Percentiles rank a stretch among this genome's conserved stretches.
These are phyloP conservation scores for Botrytis galanthina DNA, from an alignment of 2,329 filamentous ascomycete species.

Conservation along the genomic window DNA sequence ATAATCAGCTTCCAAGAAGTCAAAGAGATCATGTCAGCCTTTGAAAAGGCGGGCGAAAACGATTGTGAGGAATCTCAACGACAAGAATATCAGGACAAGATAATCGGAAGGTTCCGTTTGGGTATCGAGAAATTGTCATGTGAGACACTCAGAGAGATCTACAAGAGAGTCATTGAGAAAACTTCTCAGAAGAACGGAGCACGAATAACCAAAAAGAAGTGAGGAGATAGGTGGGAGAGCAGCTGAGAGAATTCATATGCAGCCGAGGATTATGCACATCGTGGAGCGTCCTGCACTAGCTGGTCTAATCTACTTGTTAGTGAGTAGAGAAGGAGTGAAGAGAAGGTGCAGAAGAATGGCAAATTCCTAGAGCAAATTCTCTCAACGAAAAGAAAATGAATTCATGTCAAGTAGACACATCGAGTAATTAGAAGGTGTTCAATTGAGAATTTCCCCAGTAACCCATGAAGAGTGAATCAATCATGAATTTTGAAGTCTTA, in stretches of 20 bases:
- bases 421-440: neutral
- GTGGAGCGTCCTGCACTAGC: neutral
- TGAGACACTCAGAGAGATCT: neutral
- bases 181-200: neutral
- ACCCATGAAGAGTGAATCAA: neutral
- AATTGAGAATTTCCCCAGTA: neutral
- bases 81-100: neutral
- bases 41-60: neutral
- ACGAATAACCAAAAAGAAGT: neutral
- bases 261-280: neutral
- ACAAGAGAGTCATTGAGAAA: neutral
- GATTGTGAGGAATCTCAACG: neutral
- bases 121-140: neutral
- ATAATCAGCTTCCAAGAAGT: neutral
- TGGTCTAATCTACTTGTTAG: neutral
- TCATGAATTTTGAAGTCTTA: neutral
- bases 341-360: neutral
- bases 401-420: neutral
- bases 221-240: neutral
- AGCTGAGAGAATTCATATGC: neutral
- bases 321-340: neutral
- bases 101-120: neutral
- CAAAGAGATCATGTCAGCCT: neutral
- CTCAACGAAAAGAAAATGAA: accelerated
- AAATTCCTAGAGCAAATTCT: accelerated